Conservation (phyloP, 148 eudicot species). For the Fagopyrum homotropicum region DNA sequence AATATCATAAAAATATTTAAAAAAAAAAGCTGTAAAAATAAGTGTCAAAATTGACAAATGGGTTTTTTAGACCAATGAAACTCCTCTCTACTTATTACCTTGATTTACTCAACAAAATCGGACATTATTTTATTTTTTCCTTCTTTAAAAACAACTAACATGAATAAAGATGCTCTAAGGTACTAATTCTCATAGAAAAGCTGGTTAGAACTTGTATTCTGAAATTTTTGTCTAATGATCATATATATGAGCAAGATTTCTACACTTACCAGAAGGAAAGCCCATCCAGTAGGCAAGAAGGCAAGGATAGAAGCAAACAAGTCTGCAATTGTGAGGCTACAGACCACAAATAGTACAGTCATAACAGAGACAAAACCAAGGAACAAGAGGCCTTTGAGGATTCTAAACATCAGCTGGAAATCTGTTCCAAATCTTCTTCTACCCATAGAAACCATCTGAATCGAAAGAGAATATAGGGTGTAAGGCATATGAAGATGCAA, state of each 20-base stretch:
- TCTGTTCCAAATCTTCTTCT: constrained; percentile 91
- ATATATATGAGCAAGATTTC: not conserved
- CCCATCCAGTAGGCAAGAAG: constrained; percentile 97
- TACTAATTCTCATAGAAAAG: too few species aligned
- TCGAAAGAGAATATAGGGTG: constrained; percentile 17
- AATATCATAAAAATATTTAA: too few species aligned
- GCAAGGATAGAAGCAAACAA: constrained; percentile 81
- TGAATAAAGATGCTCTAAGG: too few species aligned
- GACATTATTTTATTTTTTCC: too few species aligned
- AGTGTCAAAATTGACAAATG: too few species aligned
- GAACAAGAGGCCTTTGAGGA: constrained; percentile 88
- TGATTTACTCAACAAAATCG: too few species aligned
- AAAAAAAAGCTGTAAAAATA: too few species aligned
- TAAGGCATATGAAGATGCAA: constrained; percentile 14
- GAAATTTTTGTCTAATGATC: too few species aligned
- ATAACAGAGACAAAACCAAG: constrained; percentile 83
- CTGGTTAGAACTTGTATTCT: too few species aligned
- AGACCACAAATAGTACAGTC: constrained; percentile 81
- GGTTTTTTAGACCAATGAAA: too few species aligned
- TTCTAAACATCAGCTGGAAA: constrained; percentile 98
- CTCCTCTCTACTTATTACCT: too few species aligned
- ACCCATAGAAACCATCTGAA: constrained; percentile 93
- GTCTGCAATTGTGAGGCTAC: constrained; percentile 58
- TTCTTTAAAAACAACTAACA: too few species aligned
- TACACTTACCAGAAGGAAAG: constrained; percentile 69